These are phyloP conservation scores for Phytophthora litchii DNA, from an alignment of 352 stramenopile species.

Conservation along the genomic window DNA sequence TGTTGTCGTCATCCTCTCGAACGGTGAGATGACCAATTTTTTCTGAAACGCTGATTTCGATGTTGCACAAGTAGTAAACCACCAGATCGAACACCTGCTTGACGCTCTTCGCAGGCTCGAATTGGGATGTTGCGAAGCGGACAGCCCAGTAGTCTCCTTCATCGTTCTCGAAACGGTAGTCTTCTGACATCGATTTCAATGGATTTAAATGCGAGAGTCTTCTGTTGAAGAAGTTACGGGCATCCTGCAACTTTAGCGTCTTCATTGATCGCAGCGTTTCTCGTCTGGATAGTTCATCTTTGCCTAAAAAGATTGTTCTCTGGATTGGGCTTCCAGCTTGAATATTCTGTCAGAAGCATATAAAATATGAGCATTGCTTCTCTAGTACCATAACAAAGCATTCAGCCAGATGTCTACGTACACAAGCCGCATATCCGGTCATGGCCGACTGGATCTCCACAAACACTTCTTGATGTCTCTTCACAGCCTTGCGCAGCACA, in stretches of 20 bases:
- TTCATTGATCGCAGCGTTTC: conserved; percentile 23
- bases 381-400: background rate
- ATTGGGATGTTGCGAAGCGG: conserved; percentile 36
- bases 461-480: conserved; percentile 34
- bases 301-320: conserved; percentile 22
- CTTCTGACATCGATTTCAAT: conserved; percentile 33
- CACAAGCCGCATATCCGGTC: conserved; percentile 34
- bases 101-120: conserved; percentile 27
- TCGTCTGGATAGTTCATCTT: conserved; percentile 22
- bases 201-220: conserved; percentile 28
- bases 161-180: conserved; percentile 36
- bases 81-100: conserved; percentile 46
- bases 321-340: conserved; percentile 40
- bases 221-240: conserved; percentile 20
- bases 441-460: conserved; percentile 37
- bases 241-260: conserved; percentile 27
- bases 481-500: conserved; percentile 33
- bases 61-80: conserved; percentile 41
- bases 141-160: conserved; percentile 36
- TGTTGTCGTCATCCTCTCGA: conserved; percentile 42
- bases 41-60: conserved; percentile 48
- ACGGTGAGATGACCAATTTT: conserved; percentile 41
- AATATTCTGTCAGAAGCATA: conserved; percentile 23
- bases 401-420: conserved; percentile 10
- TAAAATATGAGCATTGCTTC: background rate